These are phyloP conservation scores for Kwoniella sp. DNA, from an alignment of 768 basidiomycete species.

Conservation along the genomic window DNA sequence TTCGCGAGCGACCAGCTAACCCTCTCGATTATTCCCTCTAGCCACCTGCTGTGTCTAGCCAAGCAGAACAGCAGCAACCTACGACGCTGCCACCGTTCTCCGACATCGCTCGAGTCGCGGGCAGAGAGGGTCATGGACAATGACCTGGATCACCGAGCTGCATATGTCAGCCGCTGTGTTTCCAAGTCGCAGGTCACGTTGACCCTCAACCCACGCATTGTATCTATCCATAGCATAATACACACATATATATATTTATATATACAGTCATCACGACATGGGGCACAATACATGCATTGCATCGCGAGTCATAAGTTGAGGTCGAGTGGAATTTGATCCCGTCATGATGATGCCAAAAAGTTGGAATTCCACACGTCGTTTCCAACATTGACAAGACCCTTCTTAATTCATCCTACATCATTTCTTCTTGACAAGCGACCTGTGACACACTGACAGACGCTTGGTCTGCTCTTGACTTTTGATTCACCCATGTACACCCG, in stretches of 20 bases:
- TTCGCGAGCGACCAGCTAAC: no score
- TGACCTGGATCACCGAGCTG: constrained; percentile 2
- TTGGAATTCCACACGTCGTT: no score
- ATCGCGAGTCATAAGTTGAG: not conserved
- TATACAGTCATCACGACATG: not conserved
- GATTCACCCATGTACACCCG: not conserved
- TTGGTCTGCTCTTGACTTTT: not conserved
- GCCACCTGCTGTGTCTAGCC: constrained; percentile 28
- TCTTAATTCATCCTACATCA: no score
- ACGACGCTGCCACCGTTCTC: constrained; percentile 55
- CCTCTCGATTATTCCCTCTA: constrained; percentile 5
- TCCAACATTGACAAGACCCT: no score
- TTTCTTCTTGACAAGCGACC: no score
- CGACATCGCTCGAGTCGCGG: constrained; percentile 54
- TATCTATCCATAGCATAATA: no score
- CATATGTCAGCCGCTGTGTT: no score
- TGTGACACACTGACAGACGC: no score
- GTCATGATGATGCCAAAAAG: no score
- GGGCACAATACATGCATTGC: constrained; percentile 1
- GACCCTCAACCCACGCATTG: no score
- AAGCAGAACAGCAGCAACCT: not conserved
- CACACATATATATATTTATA: not conserved
- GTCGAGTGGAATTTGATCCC: not conserved
- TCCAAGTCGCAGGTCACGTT: no score
- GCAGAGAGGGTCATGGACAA: constrained; percentile 36